Evolutionary conservation across 148 eudicot species (phyloP).

Genomic region (Gaultheria prostrata): DNA sequence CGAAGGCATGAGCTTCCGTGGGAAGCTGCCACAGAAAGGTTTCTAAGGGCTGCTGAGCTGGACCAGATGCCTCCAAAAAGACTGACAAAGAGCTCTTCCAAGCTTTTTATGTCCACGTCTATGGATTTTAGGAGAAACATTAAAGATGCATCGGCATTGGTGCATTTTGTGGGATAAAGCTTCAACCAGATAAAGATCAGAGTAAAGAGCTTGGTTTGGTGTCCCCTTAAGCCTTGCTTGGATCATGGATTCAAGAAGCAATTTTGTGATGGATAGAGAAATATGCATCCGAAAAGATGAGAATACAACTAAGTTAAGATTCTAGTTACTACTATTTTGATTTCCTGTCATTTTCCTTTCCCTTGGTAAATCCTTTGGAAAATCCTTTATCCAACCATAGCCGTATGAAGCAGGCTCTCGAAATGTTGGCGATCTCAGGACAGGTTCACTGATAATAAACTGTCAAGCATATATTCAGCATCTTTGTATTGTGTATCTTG

Average conservation of each 20-base stretch:
- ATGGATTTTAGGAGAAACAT: slow-evolving; percentile 45
- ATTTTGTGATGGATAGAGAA: not conserved
- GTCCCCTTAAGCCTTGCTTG: slow-evolving; percentile 18
- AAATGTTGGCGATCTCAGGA: not conserved
- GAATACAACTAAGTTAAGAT: not conserved
- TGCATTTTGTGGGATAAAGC: slow-evolving; percentile 60
- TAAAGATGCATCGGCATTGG: slow-evolving; percentile 73
- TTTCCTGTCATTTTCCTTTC: not conserved
- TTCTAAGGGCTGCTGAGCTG: slow-evolving; percentile 55
- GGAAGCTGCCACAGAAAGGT: slow-evolving; percentile 89
- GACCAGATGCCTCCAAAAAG: slow-evolving; percentile 25
- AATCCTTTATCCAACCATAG: not conserved
- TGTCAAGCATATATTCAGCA: not conserved
- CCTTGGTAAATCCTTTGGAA: not conserved
- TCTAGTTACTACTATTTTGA: not conserved
- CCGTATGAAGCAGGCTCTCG: not conserved
- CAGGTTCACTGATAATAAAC: not conserved
- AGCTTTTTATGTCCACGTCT: slow-evolving; percentile 55
- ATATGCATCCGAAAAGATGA: not conserved
- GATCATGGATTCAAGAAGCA: not conserved
- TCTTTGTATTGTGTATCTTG: no score
- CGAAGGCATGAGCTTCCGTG: slow-evolving; percentile 74
- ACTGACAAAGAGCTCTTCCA: slow-evolving; percentile 31
- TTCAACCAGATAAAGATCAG: slow-evolving; percentile 62
- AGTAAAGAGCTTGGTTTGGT: slow-evolving; percentile 65